These are phyloP conservation scores for Podaxis pistillaris DNA, from an alignment of 768 basidiomycete genomes.

Conservation along the genomic window DNA sequence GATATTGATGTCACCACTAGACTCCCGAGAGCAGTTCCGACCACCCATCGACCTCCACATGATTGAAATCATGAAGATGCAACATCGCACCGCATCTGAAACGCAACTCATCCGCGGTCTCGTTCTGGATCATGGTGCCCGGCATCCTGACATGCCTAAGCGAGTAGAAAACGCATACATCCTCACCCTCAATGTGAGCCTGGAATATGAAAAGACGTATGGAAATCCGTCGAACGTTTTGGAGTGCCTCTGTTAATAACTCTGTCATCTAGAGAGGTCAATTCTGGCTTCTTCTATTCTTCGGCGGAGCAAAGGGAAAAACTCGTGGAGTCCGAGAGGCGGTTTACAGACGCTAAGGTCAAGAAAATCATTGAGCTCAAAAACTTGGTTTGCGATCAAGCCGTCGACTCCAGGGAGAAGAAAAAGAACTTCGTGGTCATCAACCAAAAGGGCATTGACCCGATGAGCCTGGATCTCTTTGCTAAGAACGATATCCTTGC, in stretches of 20 bases:
- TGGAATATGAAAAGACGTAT: slow-evolving; percentile 99
- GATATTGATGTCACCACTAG: slow-evolving; percentile 30
- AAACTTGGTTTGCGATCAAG: slow-evolving; percentile 93
- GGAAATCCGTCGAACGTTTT: slow-evolving; percentile 31
- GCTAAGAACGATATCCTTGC: slow-evolving; percentile 97
- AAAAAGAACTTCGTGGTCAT: slow-evolving; percentile 89
- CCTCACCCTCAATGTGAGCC: slow-evolving; percentile 92
- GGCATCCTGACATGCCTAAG: slow-evolving; percentile 99
- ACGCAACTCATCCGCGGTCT: slow-evolving; percentile 94
- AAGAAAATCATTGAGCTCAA: slow-evolving; percentile 97
- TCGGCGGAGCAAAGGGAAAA: slow-evolving; percentile 98
- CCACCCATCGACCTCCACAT: slow-evolving; percentile 98
- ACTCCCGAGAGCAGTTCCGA: slow-evolving; percentile 64
- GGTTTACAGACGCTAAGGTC: slow-evolving; percentile 90
- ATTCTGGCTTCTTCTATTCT: slow-evolving; percentile 99
- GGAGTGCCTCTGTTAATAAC: slow-evolving; percentile 19
- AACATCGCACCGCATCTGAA: slow-evolving; percentile 96
- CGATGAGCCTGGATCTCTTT: slow-evolving; percentile 90
- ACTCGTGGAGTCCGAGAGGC: slow-evolving; percentile 94
- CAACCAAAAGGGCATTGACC: slow-evolving; percentile 99
- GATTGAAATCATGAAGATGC: slow-evolving; percentile 99
- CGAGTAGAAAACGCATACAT: slow-evolving; percentile 95
- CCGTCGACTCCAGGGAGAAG: slow-evolving; percentile 78
- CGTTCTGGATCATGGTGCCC: slow-evolving; percentile 94
- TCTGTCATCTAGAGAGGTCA: slow-evolving; percentile 80